Conservation (phyloP, 345 rosid genomes). For the Sonneratia alba region DNA sequence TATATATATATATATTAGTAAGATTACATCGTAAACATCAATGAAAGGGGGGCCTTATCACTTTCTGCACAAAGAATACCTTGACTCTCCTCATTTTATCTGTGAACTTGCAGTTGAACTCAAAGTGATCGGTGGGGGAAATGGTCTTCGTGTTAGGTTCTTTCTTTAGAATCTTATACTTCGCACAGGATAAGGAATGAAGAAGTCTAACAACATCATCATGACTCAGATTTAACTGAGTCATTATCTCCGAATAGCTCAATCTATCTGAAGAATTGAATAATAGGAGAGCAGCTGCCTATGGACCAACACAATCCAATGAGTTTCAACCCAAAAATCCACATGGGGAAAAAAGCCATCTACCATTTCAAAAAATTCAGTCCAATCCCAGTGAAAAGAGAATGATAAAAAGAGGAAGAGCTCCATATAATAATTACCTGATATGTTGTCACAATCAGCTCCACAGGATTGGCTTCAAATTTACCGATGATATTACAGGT, state of each 20-base stretch:
- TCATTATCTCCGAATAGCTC: slow-evolving; percentile 70
- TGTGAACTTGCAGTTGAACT: slow-evolving; percentile 67
- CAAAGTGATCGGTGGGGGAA: slow-evolving; percentile 52
- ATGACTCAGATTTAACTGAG: slow-evolving; percentile 69
- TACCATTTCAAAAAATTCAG: not conserved
- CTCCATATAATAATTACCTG: slow-evolving; percentile 40
- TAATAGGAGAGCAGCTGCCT: slow-evolving; percentile 83
- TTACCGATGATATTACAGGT: slow-evolving; percentile 48
- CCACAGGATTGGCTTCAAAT: slow-evolving; percentile 54
- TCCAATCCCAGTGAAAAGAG: not conserved
- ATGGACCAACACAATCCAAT: slow-evolving; percentile 6
- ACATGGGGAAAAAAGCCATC: too few relatives aligned
- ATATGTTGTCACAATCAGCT: slow-evolving; percentile 58
- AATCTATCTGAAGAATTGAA: slow-evolving; percentile 75
- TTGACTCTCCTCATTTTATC: slow-evolving; percentile 93
- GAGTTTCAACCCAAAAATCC: not conserved
- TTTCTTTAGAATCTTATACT: slow-evolving; percentile 64
- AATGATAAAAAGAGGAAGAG: not conserved
- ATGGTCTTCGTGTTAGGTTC: slow-evolving; percentile 55
- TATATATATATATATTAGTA: too few relatives aligned
- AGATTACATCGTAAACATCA: not conserved
- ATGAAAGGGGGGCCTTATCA: not conserved
- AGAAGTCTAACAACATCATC: slow-evolving; percentile 83
- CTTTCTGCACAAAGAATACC: slow-evolving; percentile 29
- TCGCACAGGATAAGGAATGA: slow-evolving; percentile 80